phyloP scores from a whole-genome alignment of 352 stramenopile genomes.

The Phytophthora pisi region DNA sequence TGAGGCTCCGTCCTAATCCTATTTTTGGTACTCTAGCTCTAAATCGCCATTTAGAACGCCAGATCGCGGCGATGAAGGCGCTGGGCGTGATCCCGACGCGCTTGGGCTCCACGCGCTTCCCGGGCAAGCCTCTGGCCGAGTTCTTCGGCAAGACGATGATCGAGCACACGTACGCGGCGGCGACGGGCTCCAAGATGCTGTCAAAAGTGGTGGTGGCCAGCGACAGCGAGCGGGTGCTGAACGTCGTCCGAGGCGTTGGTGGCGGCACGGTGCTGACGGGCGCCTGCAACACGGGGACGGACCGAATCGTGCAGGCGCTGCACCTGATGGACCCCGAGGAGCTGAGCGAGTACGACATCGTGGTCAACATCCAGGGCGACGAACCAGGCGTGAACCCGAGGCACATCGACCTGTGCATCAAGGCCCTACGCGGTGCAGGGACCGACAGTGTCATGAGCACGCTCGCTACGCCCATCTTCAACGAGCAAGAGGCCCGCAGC shows the following conservation, averaged over 20 bases:
- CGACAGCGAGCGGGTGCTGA: conserved; percentile 65
- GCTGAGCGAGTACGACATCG: conserved; percentile 65
- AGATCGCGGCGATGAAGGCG: conserved; percentile 49
- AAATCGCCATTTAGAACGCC: background rate
- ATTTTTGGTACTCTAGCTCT: background rate
- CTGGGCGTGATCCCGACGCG: conserved; percentile 82
- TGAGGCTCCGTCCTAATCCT: background rate
- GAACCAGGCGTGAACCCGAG: conserved; percentile 79
- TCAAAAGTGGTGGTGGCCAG: conserved; percentile 82
- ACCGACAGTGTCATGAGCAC: conserved; percentile 77
- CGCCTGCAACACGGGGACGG: conserved; percentile 72
- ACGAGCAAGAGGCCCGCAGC: conserved; percentile 58
- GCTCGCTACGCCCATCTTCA: conserved; percentile 65
- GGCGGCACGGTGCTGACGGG: conserved; percentile 66
- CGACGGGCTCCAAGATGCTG: conserved; percentile 50
- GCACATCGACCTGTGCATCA: conserved; percentile 78
- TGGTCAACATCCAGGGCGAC: conserved; percentile 88
- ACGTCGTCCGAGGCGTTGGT: conserved; percentile 51
- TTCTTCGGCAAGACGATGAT: conserved; percentile 87
- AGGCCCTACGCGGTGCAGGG: conserved; percentile 53
- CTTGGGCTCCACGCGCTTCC: conserved; percentile 77
- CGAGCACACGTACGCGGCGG: conserved; percentile 80
- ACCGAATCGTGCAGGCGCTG: conserved; percentile 76
- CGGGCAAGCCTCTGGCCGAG: conserved; percentile 74
- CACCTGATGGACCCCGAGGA: conserved; percentile 43